Evolutionary conservation across 192 early-diverging fungal species (phyloP), one percentile per base, ranked within the genome.

Genomic region (Backusella australiensis): DNA sequence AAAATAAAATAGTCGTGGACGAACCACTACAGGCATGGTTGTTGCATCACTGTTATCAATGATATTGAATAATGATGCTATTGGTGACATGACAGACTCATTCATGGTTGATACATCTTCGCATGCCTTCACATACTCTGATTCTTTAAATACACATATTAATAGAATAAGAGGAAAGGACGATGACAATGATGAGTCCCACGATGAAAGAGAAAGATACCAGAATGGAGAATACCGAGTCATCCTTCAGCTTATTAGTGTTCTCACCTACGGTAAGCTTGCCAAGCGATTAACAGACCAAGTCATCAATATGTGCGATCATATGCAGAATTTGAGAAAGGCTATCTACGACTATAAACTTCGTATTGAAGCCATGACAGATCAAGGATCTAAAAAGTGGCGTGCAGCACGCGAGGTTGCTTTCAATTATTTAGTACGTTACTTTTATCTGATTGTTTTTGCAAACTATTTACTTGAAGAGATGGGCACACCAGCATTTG

Each of bases 381-480:
- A 86, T 5, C 72, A 53, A 23, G 75, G 49, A 15, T 72, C 81
- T 15, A 52, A 42, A 44, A 80, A 89, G 83, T 85, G 81, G 75
- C 67, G 44, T 2, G 72, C 65, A 29, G 53, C 84, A 69, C 63
- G 67, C 11, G 78, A 85, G 17, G 86, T 85, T 8, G 85, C 78
- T 41, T 41, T 85, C 11, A 91, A 91, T 79, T 91, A 91, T 68
- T 80, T 91, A 9, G 80, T 89, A 9, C 84, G 90, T 14, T 91
- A 91, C 74, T 89, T 91, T 66, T 91, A 88, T 67, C 74, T 91
- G 56, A 87, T 91, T 67, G 86, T 87, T 7, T 91, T 91, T 86
- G 89, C 90, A 6, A 89, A 87, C 36, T 91, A 91, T 69, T 69
- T 91, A 36, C 75, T 91, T 63, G 90, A 91, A 71, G 76, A 78